Conservation (phyloP, 257 asterid species). For the Ajuga chamaepitys region DNA sequence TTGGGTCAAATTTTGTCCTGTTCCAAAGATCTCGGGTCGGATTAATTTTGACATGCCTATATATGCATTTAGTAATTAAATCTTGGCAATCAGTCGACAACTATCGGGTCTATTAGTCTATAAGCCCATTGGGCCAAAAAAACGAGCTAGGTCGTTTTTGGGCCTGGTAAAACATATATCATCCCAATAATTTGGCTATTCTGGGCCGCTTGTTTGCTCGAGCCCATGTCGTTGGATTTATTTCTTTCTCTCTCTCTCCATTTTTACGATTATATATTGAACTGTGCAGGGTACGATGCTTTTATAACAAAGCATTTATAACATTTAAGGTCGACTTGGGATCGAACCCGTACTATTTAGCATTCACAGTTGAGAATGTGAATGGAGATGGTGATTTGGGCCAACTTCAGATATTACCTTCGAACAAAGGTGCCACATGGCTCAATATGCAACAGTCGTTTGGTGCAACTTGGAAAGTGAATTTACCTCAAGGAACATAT, state of each 20-base stretch:
- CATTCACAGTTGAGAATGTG: slow-evolving; percentile 18
- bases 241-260: neutral
- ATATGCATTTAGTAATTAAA: no score
- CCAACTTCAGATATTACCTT: slow-evolving; percentile 8
- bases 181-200: no score
- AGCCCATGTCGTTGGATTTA: no score
- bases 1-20: no score
- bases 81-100: no score
- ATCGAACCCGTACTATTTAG: slow-evolving; percentile 20
- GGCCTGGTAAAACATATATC: no score
- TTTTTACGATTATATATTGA: neutral
- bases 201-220: no score
- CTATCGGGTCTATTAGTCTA: no score
- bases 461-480: slow-evolving; percentile 27
- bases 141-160: no score
- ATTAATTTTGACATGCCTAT: no score
- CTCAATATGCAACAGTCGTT: slow-evolving; percentile 16
- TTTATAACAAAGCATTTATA: slow-evolving; percentile 3
- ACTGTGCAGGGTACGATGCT: slow-evolving; percentile 24
- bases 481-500: neutral
- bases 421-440: slow-evolving; percentile 10
- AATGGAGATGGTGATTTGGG: slow-evolving; percentile 40
- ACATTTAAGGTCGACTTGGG: slow-evolving; percentile 18
- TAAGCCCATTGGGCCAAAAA: no score
- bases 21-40: no score